phyloP scores from a whole-genome alignment of 2,329 filamentous ascomycete genomes.

The Apiospora koreana region DNA sequence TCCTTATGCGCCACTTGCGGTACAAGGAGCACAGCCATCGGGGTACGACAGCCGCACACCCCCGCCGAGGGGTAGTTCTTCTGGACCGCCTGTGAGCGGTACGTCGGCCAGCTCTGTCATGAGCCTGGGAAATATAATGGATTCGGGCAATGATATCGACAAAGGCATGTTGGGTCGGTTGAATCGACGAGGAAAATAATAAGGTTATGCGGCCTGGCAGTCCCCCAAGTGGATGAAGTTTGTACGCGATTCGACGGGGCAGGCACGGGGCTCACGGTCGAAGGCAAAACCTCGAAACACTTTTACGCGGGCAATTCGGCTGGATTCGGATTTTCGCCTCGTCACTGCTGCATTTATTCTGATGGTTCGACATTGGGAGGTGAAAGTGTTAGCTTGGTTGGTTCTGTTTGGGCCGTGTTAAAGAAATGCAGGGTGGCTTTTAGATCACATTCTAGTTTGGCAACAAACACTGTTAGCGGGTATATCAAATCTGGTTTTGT shows the following conservation, averaged over 20 bases:
- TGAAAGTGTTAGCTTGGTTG: slow-evolving; percentile 4
- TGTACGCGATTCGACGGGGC: neutral
- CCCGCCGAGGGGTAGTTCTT: slow-evolving; percentile 42
- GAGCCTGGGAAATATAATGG: slow-evolving; percentile 54
- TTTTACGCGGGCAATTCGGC: slow-evolving; percentile 9
- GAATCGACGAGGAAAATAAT: slow-evolving; percentile 36
- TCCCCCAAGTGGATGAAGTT: neutral
- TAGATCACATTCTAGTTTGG: slow-evolving; percentile 30
- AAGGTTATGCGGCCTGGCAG: neutral
- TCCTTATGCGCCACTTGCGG: slow-evolving; percentile 36
- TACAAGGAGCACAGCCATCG: slow-evolving; percentile 23
- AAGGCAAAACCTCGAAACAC: neutral
- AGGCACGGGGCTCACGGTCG: neutral
- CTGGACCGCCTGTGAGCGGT: slow-evolving; percentile 31
- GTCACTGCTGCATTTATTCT: neutral
- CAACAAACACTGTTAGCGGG: slow-evolving; percentile 29
- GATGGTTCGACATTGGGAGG: slow-evolving; percentile 9
- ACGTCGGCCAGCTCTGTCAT: slow-evolving; percentile 49
- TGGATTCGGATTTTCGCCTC: slow-evolving; percentile 8
- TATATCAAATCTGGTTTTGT: slow-evolving; percentile 25
- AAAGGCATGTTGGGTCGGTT: slow-evolving; percentile 55
- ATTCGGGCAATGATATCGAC: slow-evolving; percentile 51
- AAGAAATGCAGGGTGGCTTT: slow-evolving; percentile 19
- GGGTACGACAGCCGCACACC: slow-evolving; percentile 39
- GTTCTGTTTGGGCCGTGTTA: neutral